phyloP scores from a whole-genome alignment of 345 rosid species.

The Dipteronia sinensis region DNA sequence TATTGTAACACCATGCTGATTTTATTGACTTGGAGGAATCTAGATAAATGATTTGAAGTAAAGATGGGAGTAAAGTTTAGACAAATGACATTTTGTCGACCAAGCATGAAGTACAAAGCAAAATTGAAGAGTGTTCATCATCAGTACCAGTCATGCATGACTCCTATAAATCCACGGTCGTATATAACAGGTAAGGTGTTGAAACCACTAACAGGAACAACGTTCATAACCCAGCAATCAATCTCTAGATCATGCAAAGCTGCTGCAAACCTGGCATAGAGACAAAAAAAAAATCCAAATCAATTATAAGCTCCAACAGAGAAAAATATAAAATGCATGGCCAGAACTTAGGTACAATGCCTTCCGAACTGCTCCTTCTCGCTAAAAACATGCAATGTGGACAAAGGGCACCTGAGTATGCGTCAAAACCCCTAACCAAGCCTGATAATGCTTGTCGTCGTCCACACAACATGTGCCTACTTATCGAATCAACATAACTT shows the following conservation, averaged over 20 bases:
- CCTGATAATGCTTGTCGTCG: not conserved
- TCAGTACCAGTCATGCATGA: constrained; percentile 71
- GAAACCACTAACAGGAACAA: constrained; percentile 56
- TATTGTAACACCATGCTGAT: no score
- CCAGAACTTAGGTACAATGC: not conserved
- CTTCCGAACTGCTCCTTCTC: not conserved
- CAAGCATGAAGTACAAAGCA: not conserved
- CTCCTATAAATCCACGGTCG: constrained; percentile 66
- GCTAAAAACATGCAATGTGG: not conserved
- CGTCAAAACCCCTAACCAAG: not conserved
- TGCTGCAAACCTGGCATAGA: constrained; percentile 56
- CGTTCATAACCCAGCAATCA: constrained; percentile 70
- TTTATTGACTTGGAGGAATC: not conserved
- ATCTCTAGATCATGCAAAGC: constrained; percentile 53
- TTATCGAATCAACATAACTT: not conserved
- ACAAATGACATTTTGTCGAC: not conserved
- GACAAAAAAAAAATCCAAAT: constrained; percentile 6
- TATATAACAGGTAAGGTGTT: constrained; percentile 73
- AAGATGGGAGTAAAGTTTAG: not conserved
- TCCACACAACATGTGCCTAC: not conserved
- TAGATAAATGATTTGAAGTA: not conserved
- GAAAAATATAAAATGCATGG: not conserved
- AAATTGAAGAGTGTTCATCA: constrained; percentile 2
- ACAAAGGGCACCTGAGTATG: no score
- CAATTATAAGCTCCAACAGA: not conserved